phyloP scores from a whole-genome alignment of 2,329 filamentous ascomycete species.

The Nemania sp. region DNA sequence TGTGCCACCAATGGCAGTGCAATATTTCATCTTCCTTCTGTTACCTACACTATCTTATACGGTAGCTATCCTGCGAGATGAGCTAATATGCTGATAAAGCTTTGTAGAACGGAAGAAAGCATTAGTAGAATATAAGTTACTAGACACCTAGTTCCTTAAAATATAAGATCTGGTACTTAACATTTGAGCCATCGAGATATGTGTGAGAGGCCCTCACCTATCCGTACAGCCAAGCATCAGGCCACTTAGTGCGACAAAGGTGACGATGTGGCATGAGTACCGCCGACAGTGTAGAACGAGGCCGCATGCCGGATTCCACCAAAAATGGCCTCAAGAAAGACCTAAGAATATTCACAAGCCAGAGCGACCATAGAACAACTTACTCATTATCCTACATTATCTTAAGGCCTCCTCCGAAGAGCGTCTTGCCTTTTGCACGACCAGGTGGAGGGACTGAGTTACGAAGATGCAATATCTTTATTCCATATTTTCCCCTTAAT shows the following conservation, averaged over 20 bases:
- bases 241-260: neutral
- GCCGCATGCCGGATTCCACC: neutral
- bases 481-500: neutral
- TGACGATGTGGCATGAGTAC: neutral
- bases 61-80: neutral
- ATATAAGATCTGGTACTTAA: too few relatives aligned
- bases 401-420: neutral
- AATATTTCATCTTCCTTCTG: neutral
- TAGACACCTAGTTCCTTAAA: too few relatives aligned
- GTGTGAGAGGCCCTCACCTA: neutral
- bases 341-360: neutral
- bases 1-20: neutral
- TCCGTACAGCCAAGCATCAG: neutral
- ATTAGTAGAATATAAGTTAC: too few relatives aligned
- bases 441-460: neutral
- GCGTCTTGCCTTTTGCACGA: neutral
- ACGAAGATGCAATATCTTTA: neutral
- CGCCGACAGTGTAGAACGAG: neutral
- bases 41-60: neutral
- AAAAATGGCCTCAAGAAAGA: neutral
- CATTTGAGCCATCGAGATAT: neutral
- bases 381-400: neutral
- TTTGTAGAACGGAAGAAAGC: too few relatives aligned
- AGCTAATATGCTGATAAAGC: neutral
- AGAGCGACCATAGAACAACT: conserved; percentile 3